These are phyloP conservation scores for Magnolia officinalis DNA, from an alignment of 164 flowering plant species.

Conservation along the genomic window DNA sequence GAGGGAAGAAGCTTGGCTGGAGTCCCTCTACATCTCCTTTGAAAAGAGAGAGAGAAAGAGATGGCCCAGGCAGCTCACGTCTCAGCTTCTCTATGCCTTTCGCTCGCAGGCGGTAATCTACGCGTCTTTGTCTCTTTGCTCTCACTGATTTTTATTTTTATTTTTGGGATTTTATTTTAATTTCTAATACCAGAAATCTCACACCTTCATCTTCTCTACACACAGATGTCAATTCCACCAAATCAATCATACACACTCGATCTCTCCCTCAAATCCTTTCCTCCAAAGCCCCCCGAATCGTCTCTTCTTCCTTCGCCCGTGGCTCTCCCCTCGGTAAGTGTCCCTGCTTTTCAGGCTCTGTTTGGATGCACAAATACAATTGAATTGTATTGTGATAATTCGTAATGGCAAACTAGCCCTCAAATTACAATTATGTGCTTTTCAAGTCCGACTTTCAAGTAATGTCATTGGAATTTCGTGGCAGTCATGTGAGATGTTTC, in stretches of 20 bases:
- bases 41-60: conserved; percentile 3
- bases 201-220: background rate
- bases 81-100: conserved; percentile 33
- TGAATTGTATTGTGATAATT: background rate
- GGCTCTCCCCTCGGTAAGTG: conserved; percentile 56
- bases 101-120: conserved; percentile 21
- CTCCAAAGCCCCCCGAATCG: conserved; percentile 13
- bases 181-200: background rate
- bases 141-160: too few species aligned
- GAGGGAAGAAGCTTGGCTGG: background rate
- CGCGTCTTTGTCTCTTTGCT: background rate
- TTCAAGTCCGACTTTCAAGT: background rate
- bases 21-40: background rate
- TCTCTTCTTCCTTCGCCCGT: conserved; percentile 33
- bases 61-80: conserved; percentile 34
- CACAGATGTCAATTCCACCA: conserved; percentile 29
- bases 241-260: conserved; percentile 10
- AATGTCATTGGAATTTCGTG: background rate
- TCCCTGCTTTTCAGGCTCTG: background rate
- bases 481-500: background rate
- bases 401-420: background rate
- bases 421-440: background rate
- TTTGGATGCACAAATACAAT: background rate
- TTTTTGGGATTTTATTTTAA: background rate
- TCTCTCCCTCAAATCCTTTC: conserved; percentile 23